These are phyloP conservation scores for Houttuynia cordata DNA, from an alignment of 164 flowering plant genomes.

Conservation along the genomic window DNA sequence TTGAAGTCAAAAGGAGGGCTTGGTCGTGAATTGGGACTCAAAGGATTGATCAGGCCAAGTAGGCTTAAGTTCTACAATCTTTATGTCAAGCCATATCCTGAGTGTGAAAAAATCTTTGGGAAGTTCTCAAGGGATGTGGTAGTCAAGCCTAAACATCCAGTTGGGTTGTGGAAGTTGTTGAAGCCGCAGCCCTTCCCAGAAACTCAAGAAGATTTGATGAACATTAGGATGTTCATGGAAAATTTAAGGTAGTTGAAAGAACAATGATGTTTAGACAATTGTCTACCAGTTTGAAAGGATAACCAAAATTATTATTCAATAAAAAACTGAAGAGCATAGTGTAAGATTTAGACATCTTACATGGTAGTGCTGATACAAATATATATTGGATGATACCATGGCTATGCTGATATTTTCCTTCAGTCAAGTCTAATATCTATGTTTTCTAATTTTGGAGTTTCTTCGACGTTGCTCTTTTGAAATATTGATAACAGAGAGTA, in stretches of 20 bases:
- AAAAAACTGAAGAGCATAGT: no score
- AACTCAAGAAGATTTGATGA: constrained; percentile 38
- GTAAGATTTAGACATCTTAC: no score
- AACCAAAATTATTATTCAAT: no score
- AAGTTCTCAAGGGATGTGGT: constrained; percentile 17
- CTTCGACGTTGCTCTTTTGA: no score
- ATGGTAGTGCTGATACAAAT: no score
- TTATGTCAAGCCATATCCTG: constrained; percentile 92
- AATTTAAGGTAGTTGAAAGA: background rate
- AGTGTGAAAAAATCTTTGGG: constrained; percentile 60
- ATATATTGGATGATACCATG: no score
- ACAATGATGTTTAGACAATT: no score
- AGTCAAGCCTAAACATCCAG: constrained; percentile 18
- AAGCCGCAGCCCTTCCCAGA: constrained; percentile 28
- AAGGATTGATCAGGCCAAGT: constrained; percentile 45
- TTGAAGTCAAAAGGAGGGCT: constrained; percentile 62
- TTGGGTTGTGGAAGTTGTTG: constrained; percentile 48
- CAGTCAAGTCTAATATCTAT: no score
- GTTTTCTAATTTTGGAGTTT: no score
- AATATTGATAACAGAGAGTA: no score
- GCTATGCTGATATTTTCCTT: no score
- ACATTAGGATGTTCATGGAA: constrained; percentile 19
- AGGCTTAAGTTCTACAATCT: constrained; percentile 64
- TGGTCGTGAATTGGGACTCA: constrained; percentile 55
- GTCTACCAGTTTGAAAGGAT: no score